Evolutionary conservation across 805 yeast species (phyloP).

Genomic region (Starmera pachycereana): DNA sequence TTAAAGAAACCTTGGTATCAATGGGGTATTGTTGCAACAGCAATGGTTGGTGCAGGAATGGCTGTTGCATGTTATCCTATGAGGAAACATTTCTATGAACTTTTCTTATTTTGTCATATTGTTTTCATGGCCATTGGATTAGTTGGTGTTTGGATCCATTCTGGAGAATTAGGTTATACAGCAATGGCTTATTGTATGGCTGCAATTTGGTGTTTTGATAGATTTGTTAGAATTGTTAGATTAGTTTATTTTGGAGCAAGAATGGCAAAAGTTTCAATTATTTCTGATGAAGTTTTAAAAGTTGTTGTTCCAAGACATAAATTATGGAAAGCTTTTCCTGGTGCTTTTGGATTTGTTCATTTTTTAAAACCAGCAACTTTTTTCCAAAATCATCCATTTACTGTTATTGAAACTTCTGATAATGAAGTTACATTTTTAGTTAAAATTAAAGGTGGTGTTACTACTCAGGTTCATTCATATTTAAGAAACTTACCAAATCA

Average conservation of each 20-base stretch:
- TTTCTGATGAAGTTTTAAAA: constrained; percentile 34
- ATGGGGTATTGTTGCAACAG: constrained; percentile 13
- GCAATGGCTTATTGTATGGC: constrained; percentile 26
- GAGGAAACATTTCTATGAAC: constrained; percentile 49
- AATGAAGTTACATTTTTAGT: constrained; percentile 33
- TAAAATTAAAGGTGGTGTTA: constrained; percentile 46
- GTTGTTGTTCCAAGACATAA: constrained; percentile 31
- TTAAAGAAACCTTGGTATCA: constrained; percentile 8
- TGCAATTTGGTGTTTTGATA: constrained; percentile 41
- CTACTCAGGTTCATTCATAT: constrained; percentile 18
- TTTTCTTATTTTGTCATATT: constrained; percentile 48
- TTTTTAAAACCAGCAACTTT: constrained; percentile 40
- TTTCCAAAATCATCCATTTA: constrained; percentile 72
- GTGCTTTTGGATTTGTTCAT: constrained; percentile 48
- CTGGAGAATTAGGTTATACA: constrained; percentile 37
- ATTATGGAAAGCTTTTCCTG: constrained; percentile 42
- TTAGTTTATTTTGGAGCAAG: constrained; percentile 14
- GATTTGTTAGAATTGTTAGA: constrained; percentile 30
- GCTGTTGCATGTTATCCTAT: constrained; percentile 25
- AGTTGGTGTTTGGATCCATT: constrained; percentile 49
- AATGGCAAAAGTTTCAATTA: constrained; percentile 14
- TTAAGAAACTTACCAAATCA: constrained; percentile 18
- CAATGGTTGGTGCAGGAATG: constrained; percentile 4
- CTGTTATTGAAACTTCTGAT: constrained; percentile 35
- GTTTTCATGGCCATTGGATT: constrained; percentile 42